phyloP scores from a whole-genome alignment of 306 rosid genomes.

The Fragaria ananassa region DNA sequence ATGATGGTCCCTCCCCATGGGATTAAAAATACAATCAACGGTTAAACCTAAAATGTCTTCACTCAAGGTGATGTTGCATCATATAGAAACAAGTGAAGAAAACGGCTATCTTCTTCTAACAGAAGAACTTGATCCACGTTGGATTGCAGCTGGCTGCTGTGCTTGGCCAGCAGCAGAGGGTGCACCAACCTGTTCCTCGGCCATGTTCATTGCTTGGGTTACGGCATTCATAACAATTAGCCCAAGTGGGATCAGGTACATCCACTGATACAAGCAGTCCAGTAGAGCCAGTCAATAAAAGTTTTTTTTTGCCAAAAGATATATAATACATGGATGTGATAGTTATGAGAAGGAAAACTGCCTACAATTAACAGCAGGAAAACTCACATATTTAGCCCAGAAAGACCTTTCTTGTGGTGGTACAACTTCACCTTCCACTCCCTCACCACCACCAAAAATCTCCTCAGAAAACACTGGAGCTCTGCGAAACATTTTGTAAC shows the following conservation, averaged over 20 bases:
- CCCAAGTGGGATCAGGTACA: conserved; percentile 94
- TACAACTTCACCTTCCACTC: conserved; percentile 64
- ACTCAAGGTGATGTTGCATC: not conserved
- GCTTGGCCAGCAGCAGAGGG: conserved; percentile 48
- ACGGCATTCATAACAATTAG: conserved; percentile 86
- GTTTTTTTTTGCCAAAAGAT: no score
- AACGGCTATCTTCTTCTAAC: conserved; percentile 59
- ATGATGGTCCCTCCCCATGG: conserved; percentile 13
- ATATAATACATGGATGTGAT: not conserved
- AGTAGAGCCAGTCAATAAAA: not conserved
- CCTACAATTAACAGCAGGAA: not conserved
- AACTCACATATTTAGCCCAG: conserved; percentile 97
- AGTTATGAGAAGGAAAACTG: conserved; percentile 9
- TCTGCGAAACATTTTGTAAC: conserved; percentile 42
- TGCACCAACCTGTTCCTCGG: conserved; percentile 75
- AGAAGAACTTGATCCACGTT: conserved; percentile 67
- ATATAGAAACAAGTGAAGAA: not conserved
- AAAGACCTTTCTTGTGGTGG: conserved; percentile 74
- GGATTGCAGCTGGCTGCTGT: conserved; percentile 49
- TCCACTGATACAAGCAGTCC: conserved; percentile 61
- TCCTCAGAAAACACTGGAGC: conserved; percentile 85
- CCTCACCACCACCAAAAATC: conserved; percentile 51
- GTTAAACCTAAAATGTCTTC: conserved; percentile 21
- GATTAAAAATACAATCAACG: conserved; percentile 20
- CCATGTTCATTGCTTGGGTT: conserved; percentile 95